Conservation (phyloP, 441 rosid genomes). For the Rhodomyrtus psidioides region DNA sequence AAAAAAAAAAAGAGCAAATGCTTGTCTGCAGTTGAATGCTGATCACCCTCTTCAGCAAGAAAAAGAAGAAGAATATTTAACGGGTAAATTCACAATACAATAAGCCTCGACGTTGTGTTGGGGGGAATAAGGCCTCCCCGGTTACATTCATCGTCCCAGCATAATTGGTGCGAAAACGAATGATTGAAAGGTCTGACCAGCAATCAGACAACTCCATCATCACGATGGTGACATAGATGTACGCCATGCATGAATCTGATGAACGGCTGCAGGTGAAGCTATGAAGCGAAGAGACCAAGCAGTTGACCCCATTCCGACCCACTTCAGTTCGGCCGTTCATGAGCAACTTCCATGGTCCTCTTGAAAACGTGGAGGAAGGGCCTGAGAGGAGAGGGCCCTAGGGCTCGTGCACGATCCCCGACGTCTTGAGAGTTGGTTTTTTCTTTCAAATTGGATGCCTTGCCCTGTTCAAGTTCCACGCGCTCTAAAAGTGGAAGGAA, state of each 20-base stretch:
- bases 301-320: background rate
- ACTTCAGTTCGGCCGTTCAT: background rate
- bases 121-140: background rate
- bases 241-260: background rate
- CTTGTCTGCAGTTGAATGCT: background rate
- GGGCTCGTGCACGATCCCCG: background rate
- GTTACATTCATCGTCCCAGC: background rate
- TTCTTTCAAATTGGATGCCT: background rate
- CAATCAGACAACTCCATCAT: background rate
- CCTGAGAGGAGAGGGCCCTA: background rate
- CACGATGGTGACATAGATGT: background rate
- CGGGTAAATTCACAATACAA: background rate
- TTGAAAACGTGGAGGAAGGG: constrained; percentile 13
- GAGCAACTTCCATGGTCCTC: constrained; percentile 14
- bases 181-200: background rate
- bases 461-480: constrained; percentile 9
- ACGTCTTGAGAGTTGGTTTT: background rate
- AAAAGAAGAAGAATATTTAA: background rate
- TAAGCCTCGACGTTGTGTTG: background rate
- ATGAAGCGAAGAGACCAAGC: background rate
- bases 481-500: background rate
- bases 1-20: background rate
- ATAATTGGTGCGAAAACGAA: background rate
- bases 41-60: background rate
- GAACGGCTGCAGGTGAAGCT: background rate